Evolutionary conservation across 139 green algal species (phyloP), one percentile per base, ranked within the genome.

Genomic region (Micractinium sp.): DNA sequence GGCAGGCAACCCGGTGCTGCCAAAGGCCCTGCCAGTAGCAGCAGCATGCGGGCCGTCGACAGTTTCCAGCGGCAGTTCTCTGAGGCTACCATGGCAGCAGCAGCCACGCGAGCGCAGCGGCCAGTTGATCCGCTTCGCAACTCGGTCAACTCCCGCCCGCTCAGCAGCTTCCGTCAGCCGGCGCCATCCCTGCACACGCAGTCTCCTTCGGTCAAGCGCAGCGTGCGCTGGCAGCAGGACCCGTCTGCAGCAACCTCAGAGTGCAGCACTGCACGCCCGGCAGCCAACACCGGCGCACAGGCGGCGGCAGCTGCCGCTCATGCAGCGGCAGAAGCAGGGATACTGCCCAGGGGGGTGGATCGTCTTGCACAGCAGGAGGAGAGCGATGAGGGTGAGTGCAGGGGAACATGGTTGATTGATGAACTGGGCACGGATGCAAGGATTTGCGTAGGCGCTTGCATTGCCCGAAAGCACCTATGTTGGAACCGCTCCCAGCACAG

Each of bases 151-250:
- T 82, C 71, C 18, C 71, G 71, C 13, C 85, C 71, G 13, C 85
- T 88, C 9, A 35, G 5, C 85, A 88, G 85, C 47, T 82, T 88
- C 20, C 4, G 36, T 22, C 41, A 82, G 31, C 15, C 41, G 71
- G 71, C 71, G 3, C 14, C 71, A 22, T 88, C 85, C 9, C 47
- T 88, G 47, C 85, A 82, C 29, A 88, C 85, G 1, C 85, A 88
- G 71, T 53, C n/a, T 1, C 71, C 85, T 20, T 81, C 71, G 12
- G n/a, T 81, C 74, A 53, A 81, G 31, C 71, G 74, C 71, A 88
- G 85, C 71, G 23, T 74, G 71, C 47, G 27, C 38, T 31, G n/a
- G 20, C 33, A 25, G 25, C 33, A 15, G 3, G 9, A 15, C 0
- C 53, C 33, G 76, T 18, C 35, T 38, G 47, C 41, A 53, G 53